A percentile compares a stretch with the other conserved stretches of the same genome.
phyloP scores from a whole-genome alignment of 805 yeast genomes.

The Cyberlindnera japonica region DNA sequence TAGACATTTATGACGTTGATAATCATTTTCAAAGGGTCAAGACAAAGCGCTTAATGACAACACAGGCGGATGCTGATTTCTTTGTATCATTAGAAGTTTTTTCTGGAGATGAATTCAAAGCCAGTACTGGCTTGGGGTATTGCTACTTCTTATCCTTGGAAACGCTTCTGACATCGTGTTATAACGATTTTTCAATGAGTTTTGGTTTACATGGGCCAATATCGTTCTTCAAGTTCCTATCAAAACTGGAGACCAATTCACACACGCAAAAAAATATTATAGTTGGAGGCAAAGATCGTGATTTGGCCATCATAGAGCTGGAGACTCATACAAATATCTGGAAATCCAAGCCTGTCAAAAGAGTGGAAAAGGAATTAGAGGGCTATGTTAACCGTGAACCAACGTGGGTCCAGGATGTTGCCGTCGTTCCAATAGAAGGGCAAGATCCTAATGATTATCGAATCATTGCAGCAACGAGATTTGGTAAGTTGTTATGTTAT shows the following conservation, averaged over 20 bases:
- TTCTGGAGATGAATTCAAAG: conserved; percentile 13
- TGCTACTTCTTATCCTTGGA: conserved; percentile 21
- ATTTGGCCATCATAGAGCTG: conserved; percentile 18
- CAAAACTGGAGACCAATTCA: not conserved
- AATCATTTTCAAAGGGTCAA: conserved; percentile 9
- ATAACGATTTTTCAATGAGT: conserved; percentile 24
- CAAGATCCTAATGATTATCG: conserved; percentile 6
- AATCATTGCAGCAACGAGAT: conserved; percentile 23
- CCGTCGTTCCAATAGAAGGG: conserved; percentile 5
- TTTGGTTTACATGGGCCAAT: conserved; percentile 25
- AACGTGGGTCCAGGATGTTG: conserved; percentile 25
- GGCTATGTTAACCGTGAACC: conserved; percentile 15
- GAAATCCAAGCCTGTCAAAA: conserved; percentile 20
- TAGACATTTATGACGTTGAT: conserved; percentile 19
- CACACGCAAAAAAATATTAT: conserved; percentile 10
- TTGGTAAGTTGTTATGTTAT: conserved; percentile 23
- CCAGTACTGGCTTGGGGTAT: conserved; percentile 26
- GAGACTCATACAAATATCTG: conserved; percentile 20
- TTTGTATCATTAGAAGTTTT: conserved; percentile 17
- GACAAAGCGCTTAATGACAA: conserved; percentile 20
- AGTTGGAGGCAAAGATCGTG: conserved; percentile 27
- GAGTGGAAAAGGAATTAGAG: conserved; percentile 4
- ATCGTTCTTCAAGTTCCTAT: conserved; percentile 20
- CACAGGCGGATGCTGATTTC: conserved; percentile 22
- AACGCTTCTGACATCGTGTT: conserved; percentile 16